Evolutionary conservation across 148 eudicot species (phyloP), one percentile per base, ranked within the genome.

Genomic region (Polygonum maritimum): DNA sequence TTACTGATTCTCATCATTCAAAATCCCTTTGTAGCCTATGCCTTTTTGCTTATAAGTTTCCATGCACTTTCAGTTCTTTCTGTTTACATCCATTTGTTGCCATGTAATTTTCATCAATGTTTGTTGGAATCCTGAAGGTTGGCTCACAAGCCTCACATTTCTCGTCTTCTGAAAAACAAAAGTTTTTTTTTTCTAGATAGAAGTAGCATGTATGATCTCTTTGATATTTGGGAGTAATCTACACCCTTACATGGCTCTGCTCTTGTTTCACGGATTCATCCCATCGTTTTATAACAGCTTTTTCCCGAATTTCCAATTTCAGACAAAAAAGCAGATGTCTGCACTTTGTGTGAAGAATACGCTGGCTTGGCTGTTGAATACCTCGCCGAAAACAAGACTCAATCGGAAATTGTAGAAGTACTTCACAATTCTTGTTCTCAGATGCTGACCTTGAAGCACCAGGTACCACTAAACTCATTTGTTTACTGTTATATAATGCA

Each of bases 301-400:
- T 67, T 38, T 15, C 11, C 14, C 31, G 73, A 14, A 22, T n/a
- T 82, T 79, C 36, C 78, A 81, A 75, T 74, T 69, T 73, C 55
- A 54, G 83, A 22, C 35, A 67, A 76, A 45, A 80, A 83, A 22
- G 77, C 80, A 48, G 78, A 89, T 12, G 18, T 85, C 70, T 90
- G 94, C 80, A 69, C 82, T 49, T 11, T 88, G 82, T 94, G 98
- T 82, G 91, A 94, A 88, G 89, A 90, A 51, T 89, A 83, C 85
- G 82, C 91, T 52, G 31, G 81, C 16, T 58, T 86, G 80, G 91
- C 91, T 73, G 79, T 94, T 49, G 79, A 73, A 14, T 92, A 90
- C 83, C 86, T 94, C 49, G 45, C 74, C 55, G 86, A 88, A 35
- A 80, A 89, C 82, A 90, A 88, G 74, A 94, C 98, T 60, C 91